Base-by-base conservation (phyloP, 1,139 yeast genomes). In the Magnusiomyces suaveolens region DNA sequence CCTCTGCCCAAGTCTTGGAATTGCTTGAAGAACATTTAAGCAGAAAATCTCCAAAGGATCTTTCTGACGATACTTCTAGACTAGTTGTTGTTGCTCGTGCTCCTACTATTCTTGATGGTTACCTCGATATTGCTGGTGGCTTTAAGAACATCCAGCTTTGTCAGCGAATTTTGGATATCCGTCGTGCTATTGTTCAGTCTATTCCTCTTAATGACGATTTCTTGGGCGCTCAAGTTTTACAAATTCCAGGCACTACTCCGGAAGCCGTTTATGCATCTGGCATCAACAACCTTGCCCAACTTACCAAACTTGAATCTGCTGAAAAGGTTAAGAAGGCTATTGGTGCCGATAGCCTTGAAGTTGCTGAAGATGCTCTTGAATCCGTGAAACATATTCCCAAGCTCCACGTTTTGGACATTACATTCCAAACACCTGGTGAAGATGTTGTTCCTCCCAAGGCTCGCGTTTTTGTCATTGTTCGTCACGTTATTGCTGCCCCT, bases 341-440 rank as follows among this genome's bases (percentile, higher is more conserved):
- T 23, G 58, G 61, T 16, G 55, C 57, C 29, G 46, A 51, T 36
- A 26, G 39, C 29, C 36, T 44, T n/a, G 52, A 51, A 20, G 44
- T 39, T 24, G 81, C 81, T 58, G 72, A 74, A 25, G 73, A 75
- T 39, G 78, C 88, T 2, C 67, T 84, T 52, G 70, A 74, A 14
- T 77, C 83, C 55, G 96, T 94, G 1, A 66, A 77, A 4, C 74
- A 76, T 52, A 80, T 88, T 46, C 97, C 97, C 46, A 72, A 75
- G 49, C 71, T 92, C 56, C 82, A 86, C 62, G 73, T 90, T 23
- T 62, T 89, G 47, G 81, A 80, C 53, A 83, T 95, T 49, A 81
- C 79, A 56, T 88, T 90, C 70, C 78, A 80, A 60, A 96, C 90
- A 47, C 95, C 96, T 2, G 98, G 97, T 43, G 97, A 90, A 72